Evolutionary conservation across 495 filamentous ascomycete genomes (phyloP).

Genomic region (Monascus purpureus): DNA sequence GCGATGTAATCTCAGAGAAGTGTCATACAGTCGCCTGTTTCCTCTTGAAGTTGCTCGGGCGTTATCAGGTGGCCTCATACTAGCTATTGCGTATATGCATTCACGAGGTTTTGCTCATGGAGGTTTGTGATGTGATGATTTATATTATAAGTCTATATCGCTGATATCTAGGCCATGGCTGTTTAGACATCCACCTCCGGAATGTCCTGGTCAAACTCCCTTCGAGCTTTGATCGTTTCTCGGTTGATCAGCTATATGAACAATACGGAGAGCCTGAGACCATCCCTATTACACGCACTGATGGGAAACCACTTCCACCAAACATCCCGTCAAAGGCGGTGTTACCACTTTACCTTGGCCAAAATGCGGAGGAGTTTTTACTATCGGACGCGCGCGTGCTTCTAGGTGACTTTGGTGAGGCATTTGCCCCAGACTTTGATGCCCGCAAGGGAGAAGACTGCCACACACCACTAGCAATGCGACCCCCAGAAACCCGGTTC

Average conservation of each 20-base stretch:
- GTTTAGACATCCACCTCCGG: constrained; percentile 20
- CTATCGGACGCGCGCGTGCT: constrained; percentile 12
- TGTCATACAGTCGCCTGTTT: constrained; percentile 14
- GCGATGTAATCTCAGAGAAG: constrained; percentile 14
- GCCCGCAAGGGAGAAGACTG: constrained; percentile 16
- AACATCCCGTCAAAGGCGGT: constrained; percentile 15
- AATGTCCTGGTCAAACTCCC: constrained; percentile 25
- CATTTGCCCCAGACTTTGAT: constrained; percentile 12
- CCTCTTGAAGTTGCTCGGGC: constrained; percentile 17
- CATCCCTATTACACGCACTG: constrained; percentile 6
- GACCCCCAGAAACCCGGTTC: constrained; percentile 21
- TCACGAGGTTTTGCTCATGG: constrained; percentile 21
- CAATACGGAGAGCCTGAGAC: constrained; percentile 7
- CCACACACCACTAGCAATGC: constrained; percentile 13
- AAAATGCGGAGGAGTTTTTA: constrained; percentile 13
- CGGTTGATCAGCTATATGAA: constrained; percentile 7
- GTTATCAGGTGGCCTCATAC: constrained; percentile 9
- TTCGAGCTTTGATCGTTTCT: constrained; percentile 11
- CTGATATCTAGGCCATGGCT: neutral
- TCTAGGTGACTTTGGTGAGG: constrained; percentile 23
- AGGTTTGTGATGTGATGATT: constrained; percentile 6
- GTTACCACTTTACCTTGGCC: constrained; percentile 16
- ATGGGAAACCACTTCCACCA: constrained; percentile 6
- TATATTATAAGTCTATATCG: neutral
- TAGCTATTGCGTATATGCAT: constrained; percentile 20